Evolutionary conservation across 352 stramenopile genomes (phyloP).

Genomic region (Globisporangium cederbergense): DNA sequence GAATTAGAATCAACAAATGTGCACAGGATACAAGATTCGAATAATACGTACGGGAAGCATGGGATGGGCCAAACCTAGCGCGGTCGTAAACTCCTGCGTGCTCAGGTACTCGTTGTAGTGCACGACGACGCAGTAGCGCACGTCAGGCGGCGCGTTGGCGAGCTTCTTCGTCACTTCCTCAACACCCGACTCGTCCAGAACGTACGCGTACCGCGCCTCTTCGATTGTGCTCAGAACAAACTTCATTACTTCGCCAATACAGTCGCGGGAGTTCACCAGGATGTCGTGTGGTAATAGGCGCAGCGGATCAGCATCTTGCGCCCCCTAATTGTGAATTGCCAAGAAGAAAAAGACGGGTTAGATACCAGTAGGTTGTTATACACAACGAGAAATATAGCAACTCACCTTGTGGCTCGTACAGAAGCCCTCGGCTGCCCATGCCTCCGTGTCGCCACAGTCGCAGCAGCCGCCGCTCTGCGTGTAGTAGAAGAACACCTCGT

Average conservation of each 20-base stretch:
- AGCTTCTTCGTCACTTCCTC: conserved; percentile 46
- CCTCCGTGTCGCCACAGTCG: conserved; percentile 97
- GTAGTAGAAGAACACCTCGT: conserved; percentile 95
- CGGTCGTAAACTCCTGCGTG: conserved; percentile 79
- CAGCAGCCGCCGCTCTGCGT: conserved; percentile 96
- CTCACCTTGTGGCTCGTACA: conserved; percentile 90
- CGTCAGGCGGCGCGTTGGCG: conserved; percentile 45
- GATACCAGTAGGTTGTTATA: background rate
- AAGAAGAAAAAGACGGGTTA: background rate
- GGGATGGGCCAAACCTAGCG: conserved; percentile 63
- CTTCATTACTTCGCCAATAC: conserved; percentile 62
- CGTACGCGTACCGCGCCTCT: conserved; percentile 53
- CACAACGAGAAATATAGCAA: background rate
- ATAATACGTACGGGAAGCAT: conserved; percentile 48
- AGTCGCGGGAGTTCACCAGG: conserved; percentile 55
- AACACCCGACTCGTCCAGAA: conserved; percentile 51
- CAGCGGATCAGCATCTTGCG: conserved; percentile 69
- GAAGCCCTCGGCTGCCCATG: conserved; percentile 94
- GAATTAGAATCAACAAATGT: background rate
- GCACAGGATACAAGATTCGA: background rate
- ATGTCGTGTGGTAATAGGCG: conserved; percentile 50
- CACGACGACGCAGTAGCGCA: conserved; percentile 87
- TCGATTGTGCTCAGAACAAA: conserved; percentile 62
- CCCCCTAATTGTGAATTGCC: conserved; percentile 31
- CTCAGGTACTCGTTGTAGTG: conserved; percentile 93